Percentiles rank a stretch among this genome's conserved stretches.
phyloP scores from a whole-genome alignment of 1,284 basidiomycete genomes.

The Heterobasidion irregulare region DNA sequence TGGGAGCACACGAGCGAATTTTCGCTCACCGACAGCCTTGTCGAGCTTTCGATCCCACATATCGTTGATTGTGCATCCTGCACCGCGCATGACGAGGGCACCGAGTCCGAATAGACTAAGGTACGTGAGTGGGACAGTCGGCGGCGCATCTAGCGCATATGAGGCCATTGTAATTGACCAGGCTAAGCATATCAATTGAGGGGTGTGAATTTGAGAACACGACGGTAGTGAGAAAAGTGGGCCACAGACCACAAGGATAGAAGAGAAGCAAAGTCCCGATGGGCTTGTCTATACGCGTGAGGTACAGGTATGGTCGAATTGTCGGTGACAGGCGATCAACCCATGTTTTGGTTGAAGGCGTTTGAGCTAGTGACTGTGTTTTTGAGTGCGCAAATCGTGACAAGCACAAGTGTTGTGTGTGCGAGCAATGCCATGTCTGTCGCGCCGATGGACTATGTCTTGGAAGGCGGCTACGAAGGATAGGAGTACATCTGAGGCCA shows the following conservation, averaged over 20 bases:
- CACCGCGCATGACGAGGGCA: slow-evolving; percentile 93
- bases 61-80: slow-evolving; percentile 98
- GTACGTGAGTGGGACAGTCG: slow-evolving; percentile 65
- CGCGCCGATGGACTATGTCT: neutral
- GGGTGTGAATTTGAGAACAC: neutral
- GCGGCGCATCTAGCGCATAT: slow-evolving; percentile 62
- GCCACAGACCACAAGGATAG: slow-evolving; percentile 81
- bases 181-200: slow-evolving; percentile 37
- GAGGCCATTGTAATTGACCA: slow-evolving; percentile 96
- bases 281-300: slow-evolving; percentile 91
- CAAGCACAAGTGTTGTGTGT: neutral
- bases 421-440: neutral
- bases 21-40: slow-evolving; percentile 75
- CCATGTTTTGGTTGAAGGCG: slow-evolving; percentile 39
- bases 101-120: slow-evolving; percentile 83
- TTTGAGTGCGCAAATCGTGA: neutral
- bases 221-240: neutral
- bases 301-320: slow-evolving; percentile 72
- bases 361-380: slow-evolving; percentile 4
- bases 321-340: slow-evolving; percentile 54
- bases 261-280: slow-evolving; percentile 89
- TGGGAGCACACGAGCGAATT: neutral
- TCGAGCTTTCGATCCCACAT: slow-evolving; percentile 97
- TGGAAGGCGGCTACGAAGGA: neutral
- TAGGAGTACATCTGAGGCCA: neutral